Base-by-base conservation (phyloP, 2,329 filamentous ascomycete genomes). In the Paecilomyces formosus region DNA sequence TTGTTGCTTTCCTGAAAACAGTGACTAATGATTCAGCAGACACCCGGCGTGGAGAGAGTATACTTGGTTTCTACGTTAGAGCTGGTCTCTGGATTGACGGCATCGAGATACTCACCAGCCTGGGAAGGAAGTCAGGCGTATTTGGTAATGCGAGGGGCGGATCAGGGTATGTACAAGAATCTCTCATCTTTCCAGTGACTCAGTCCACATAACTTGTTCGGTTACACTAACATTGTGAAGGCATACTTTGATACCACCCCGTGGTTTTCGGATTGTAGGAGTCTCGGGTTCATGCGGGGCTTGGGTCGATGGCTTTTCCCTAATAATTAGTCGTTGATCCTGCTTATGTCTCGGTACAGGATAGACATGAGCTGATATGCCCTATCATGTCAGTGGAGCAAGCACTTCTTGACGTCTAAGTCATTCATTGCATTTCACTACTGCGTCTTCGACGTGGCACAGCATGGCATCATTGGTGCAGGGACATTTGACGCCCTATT, bases 181-280 rank as follows among this genome's bases (percentile, higher is more conserved):
- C 12, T 49, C 50, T 35, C 9, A 53, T 22, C 39, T 24, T 26
- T 4, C 3, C 4, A 45, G 21, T 49, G 26, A 28, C 28, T 22
- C 51, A 1, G 13, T 31, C 30, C 9, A 33, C 13, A 24, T 28
- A 15, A 6, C 8, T 55, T n/a, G 22, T 11, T 5, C 30, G 12
- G 11, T 54, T 28, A 22, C 31, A 35, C 54, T 45, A 22, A 22
- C 22, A 53, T 55, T 24, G 18, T 24, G 18, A 57, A 97, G 93
- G 62, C 88, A 92, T 72, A 94, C 87, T 33, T 81, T 99, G 61
- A 89, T 97, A 65, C 91, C 93, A 55, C 94, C 94, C 11, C 82
- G 89, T 64, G 93, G 93, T 54, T 97, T 94, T 76, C 90, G 82
- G 64, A 88, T 97, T 69, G 92, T 89, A 61, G 94, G 94, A 60